These are phyloP conservation scores for Cryphonectria japonica DNA, from an alignment of 2,329 filamentous ascomycete genomes.

Conservation along the genomic window DNA sequence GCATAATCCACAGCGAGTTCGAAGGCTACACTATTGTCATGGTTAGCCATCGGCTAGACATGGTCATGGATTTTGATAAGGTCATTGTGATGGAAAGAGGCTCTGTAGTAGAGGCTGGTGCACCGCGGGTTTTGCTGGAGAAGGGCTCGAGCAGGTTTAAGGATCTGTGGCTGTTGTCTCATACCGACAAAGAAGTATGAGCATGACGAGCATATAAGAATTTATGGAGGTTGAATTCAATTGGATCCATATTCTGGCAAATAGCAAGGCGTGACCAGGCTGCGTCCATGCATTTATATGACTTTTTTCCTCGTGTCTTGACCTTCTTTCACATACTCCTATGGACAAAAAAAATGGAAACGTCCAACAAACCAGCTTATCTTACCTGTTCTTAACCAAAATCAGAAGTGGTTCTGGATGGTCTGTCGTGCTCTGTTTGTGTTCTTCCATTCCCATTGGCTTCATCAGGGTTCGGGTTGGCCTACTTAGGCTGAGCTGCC, in stretches of 20 bases:
- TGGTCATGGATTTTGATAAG: constrained; percentile 57
- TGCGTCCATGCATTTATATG: too few relatives aligned
- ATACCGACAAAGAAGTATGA: neutral
- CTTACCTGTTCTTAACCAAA: too few relatives aligned
- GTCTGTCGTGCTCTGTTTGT: neutral
- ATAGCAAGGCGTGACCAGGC: too few relatives aligned
- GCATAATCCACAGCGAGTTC: constrained; percentile 46
- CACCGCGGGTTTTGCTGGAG: constrained; percentile 26
- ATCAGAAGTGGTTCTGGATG: too few relatives aligned
- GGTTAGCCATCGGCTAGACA: constrained; percentile 51
- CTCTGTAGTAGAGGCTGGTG: constrained; percentile 46
- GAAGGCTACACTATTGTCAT: constrained; percentile 56
- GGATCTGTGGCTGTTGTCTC: constrained; percentile 19
- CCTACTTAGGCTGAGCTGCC: neutral
- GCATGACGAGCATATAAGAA: too few relatives aligned
- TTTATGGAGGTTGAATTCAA: too few relatives aligned
- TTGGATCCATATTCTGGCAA: too few relatives aligned
- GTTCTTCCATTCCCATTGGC: neutral
- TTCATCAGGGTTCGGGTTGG: neutral
- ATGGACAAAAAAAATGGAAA: too few relatives aligned
- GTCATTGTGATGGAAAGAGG: constrained; percentile 57
- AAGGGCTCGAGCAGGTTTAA: constrained; percentile 14
- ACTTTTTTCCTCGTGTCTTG: too few relatives aligned
- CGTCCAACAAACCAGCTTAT: too few relatives aligned
- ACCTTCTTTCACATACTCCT: too few relatives aligned